These are phyloP conservation scores for Adansonia grandidieri DNA, from an alignment of 441 rosid species.

Conservation along the genomic window DNA sequence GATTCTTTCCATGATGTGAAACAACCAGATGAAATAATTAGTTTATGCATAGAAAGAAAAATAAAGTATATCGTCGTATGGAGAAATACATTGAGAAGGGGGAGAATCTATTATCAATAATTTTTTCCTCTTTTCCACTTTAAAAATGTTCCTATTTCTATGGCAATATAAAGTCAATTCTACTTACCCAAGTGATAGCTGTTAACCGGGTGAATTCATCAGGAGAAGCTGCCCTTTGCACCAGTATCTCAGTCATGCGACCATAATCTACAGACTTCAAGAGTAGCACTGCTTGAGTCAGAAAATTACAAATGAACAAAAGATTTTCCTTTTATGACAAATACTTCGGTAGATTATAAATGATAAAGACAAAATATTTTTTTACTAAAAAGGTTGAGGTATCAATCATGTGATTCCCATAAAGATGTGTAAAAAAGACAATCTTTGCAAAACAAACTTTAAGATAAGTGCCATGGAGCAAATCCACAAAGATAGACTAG, in stretches of 20 bases:
- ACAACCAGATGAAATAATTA: not conserved
- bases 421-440: slow-evolving; percentile 3
- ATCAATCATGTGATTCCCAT: slow-evolving; percentile 13
- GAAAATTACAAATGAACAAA: slow-evolving; percentile 69
- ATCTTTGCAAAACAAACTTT: slow-evolving; percentile 8
- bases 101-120: not conserved
- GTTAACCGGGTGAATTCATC: slow-evolving; percentile 99
- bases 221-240: slow-evolving; percentile 89
- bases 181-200: slow-evolving; percentile 97
- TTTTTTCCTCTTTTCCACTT: slow-evolving; percentile 17
- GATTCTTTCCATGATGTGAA: not conserved
- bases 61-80: slow-evolving; percentile 1
- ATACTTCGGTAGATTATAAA: slow-evolving; percentile 23
- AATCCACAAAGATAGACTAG: slow-evolving; percentile 21
- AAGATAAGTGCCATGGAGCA: slow-evolving; percentile 17
- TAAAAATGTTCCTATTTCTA: not conserved
- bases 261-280: slow-evolving; percentile 99
- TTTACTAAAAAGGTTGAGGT: not conserved
- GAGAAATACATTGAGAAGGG: not conserved
- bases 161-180: not conserved
- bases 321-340: slow-evolving; percentile 32
- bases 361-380: slow-evolving; percentile 5
- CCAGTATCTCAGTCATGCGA: slow-evolving; percentile 99
- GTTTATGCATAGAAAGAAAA: slow-evolving; percentile 12
- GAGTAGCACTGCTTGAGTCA: slow-evolving; percentile 89